phyloP scores from a whole-genome alignment of 164 flowering plant species.

The Dillenia turbinata region DNA sequence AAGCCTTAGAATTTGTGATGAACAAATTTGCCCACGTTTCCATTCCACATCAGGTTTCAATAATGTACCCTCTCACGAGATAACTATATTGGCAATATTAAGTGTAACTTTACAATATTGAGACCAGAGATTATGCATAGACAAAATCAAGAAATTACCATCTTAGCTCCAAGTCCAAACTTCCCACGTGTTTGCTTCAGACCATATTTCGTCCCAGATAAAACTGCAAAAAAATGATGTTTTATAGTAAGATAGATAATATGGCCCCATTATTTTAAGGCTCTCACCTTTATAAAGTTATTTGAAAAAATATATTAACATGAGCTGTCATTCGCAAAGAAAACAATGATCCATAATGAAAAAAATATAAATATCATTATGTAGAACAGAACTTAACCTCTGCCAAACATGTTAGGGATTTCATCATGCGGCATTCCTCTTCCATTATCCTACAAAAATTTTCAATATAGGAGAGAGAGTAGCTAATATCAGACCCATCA shows the following conservation, averaged over 20 bases:
- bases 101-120: too few species aligned
- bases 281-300: too few species aligned
- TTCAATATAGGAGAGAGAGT: background rate
- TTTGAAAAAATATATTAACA: too few species aligned
- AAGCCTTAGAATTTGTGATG: too few species aligned
- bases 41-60: too few species aligned
- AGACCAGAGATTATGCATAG: too few species aligned
- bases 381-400: constrained; percentile 43
- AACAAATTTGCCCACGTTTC: too few species aligned
- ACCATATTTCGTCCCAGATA: constrained; percentile 98
- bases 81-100: too few species aligned
- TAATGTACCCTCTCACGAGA: too few species aligned
- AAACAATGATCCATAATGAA: constrained; percentile 10
- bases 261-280: too few species aligned
- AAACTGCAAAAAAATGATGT: constrained; percentile 45
- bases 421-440: constrained; percentile 99
- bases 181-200: constrained; percentile 98
- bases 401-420: constrained; percentile 98
- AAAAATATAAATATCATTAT: constrained; percentile 10
- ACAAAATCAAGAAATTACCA: constrained; percentile 45
- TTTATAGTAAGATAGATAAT: background rate
- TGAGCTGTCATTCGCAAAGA: background rate
- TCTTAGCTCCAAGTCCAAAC: constrained; percentile 98
- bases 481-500: too few species aligned
- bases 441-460: constrained; percentile 85